phyloP scores from a whole-genome alignment of 805 yeast species.

The Yarrowia deformans region DNA sequence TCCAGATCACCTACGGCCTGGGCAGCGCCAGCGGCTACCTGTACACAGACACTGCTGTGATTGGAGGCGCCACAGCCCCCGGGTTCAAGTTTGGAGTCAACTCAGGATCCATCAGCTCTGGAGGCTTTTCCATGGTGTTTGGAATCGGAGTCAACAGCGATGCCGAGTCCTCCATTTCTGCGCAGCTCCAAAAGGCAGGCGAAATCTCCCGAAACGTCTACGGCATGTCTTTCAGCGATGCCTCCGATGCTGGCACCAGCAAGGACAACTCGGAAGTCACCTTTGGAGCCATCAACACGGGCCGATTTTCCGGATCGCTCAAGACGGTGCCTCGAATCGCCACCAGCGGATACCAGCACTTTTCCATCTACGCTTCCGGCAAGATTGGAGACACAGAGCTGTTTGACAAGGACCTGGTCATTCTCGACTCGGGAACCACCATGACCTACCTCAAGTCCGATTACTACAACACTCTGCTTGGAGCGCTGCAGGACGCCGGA shows the following conservation, averaged over 20 bases:
- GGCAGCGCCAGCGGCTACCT: not conserved
- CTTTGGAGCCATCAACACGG: slow-evolving; percentile 63
- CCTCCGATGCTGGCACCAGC: not conserved
- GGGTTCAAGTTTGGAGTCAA: slow-evolving; percentile 17
- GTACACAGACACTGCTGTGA: slow-evolving; percentile 6
- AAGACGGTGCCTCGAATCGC: slow-evolving; percentile 44
- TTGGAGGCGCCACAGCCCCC: slow-evolving; percentile 5
- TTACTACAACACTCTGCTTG: slow-evolving; percentile 49
- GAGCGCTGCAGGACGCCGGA: slow-evolving; percentile 50
- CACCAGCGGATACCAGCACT: slow-evolving; percentile 33
- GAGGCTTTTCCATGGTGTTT: slow-evolving; percentile 11
- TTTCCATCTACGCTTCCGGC: slow-evolving; percentile 11
- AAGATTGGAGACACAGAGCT: slow-evolving; percentile 20
- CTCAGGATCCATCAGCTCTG: not conserved
- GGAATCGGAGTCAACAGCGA: slow-evolving; percentile 10
- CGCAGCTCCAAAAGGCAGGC: not conserved
- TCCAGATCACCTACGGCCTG: not conserved
- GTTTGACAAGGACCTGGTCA: slow-evolving; percentile 39
- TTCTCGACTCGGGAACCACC: slow-evolving; percentile 47
- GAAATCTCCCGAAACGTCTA: slow-evolving; percentile 6
- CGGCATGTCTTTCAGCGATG: not conserved
- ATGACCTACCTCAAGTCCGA: slow-evolving; percentile 44
- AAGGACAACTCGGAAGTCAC: slow-evolving; percentile 18
- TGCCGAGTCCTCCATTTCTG: not conserved
- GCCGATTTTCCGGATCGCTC: slow-evolving; percentile 55